Base-by-base conservation (phyloP, 306 rosid species). In the Corylus americana region DNA sequence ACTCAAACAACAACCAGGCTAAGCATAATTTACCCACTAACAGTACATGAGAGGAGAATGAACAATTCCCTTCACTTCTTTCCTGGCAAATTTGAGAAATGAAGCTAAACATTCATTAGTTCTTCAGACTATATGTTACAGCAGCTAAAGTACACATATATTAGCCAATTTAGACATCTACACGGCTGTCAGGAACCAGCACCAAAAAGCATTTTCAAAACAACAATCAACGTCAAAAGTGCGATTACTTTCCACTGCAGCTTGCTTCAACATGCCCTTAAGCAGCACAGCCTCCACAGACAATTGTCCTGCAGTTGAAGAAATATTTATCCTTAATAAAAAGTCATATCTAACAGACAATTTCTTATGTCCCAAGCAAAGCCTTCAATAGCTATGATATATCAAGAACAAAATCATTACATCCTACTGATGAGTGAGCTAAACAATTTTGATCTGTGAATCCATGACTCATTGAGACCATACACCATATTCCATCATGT, bases 211-310 rank as follows among this genome's bases (percentile, higher is more conserved):
- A 62, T 79, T 71, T 54, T 55, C 68, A 68, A 53, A 84, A 51
- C 77, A 74, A 54, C 80, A 77, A 57, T 79, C 77, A 76, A 57
- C 45, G 75, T 64, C 76, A 69, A 45, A 82, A 76, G 75, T 22
- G 31, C 59, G 45, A 42, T 64, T n/a, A 18, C 22, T 70, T 31
- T 37, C 64, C 73, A 27, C 27, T 69, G 68, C 71, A 62, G 59
- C 75, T 78, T 71, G 53, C 25, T 22, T 22, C 25, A 20, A 48
- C 47, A 45, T 37, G 20, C 39, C 55, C 77, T 11, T 88, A 92
- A 45, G 87, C 91, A 71, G 77, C 91, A 76, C 94, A 95, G 74
- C 94, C 91, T 84, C 98, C 99, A 69, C 96, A 93, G 62, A 90
- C 81, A 67, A 95, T 81, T 82, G 94, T 83, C 84, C 99, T 95